Base-by-base conservation (phyloP, 2,329 filamentous ascomycete genomes). In the Lasiodiplodia sp. region DNA sequence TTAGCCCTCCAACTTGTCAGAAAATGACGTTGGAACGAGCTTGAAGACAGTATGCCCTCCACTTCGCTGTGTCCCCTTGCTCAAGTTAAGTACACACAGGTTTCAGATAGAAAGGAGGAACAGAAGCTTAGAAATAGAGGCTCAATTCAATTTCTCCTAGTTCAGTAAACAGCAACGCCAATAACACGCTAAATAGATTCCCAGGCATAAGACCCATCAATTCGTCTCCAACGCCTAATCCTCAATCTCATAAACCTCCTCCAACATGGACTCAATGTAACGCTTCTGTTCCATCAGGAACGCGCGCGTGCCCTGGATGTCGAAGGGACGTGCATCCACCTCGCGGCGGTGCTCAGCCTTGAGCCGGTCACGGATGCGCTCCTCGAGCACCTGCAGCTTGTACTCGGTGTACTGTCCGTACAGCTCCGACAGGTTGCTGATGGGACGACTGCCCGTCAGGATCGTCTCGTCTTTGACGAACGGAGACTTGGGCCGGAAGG, bases 401-500 rank as follows among this genome's bases (percentile, higher is more conserved):
- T 82, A 82, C 66, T 81, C 76, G 10, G 78, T 74, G 47, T 75
- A 78, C 71, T 81, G 79, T 18, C 73, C 74, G 70, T 81, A 81
- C 7, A 81, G 71, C 69, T 80, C 78, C 8, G 76, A 76, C 6
- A 79, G 72, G 51, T 81, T 73, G 12, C 76, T 80, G 38, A 83
- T 81, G 4, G 74, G 73, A 21, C 79, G 74, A 28, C 80, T 76
- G 8, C 76, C 79, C 3, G 73, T 76, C 11, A 82, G 73, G 28
- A 80, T 74, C 4, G 78, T 80, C 34, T 84, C 82, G 60, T 84
- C 82, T 5, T 73, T 73, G 21, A 82, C 69, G 7, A 76, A 70
- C 10, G 82, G 80, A 38, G 80, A 77, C 37, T 76, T 77, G 18
- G 82, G 80, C 16, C 83, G 75, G 72, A 84, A 82, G 0, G 82